Base-by-base conservation (phyloP, 371 early-diverging fungal genomes). In the Mucor saturninus region DNA sequence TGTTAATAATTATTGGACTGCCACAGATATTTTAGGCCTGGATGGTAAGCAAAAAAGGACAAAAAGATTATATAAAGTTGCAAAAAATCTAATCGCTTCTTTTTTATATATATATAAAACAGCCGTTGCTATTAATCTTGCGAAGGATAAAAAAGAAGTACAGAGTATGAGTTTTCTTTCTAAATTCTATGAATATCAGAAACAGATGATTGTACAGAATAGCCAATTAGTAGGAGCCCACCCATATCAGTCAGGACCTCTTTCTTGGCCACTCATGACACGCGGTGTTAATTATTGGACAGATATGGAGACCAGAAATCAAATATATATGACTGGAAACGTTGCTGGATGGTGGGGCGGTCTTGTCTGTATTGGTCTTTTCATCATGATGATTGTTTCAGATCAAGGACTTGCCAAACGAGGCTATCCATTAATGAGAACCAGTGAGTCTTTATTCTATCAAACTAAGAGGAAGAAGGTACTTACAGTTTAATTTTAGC, bases 301-400 rank as follows among this genome's bases (percentile, higher is more conserved):
- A 29, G 76, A 79, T 54, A 85, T 84, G 28, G 43, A 10, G 5
- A 54, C 35, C 4, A 71, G 80, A 45, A 76, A 74, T 30, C 92
- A 94, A 60, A 86, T 99, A 64, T 99, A 99, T 72, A 80, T 99
- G 65, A 76, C 99, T 37, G 99, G 99, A 13, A 99, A 99, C 72
- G 98, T 99, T 26, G 64, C 97, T 32, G 75, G 93, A 0, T 99
- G 98, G 92, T 99, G 97, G 91, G 54, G 85, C 39, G 79, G 90
- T 11, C 79, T 91, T 42, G 72, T 81, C 3, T 83, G 90, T 14
- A 68, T 92, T 2, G 64, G 77, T 2, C 49, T 86, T 37, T 97
- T 87, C 67, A 73, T 77, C 8, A 68, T 77, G 0, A 63, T 89
- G 59, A 90, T 85, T 68, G 76, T 65, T 55, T 62, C 80, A 68